A percentile compares a stretch with the other conserved stretches of the same genome.
Conservation (phyloP, 306 rosid genomes). For the Castanospermum australe region DNA sequence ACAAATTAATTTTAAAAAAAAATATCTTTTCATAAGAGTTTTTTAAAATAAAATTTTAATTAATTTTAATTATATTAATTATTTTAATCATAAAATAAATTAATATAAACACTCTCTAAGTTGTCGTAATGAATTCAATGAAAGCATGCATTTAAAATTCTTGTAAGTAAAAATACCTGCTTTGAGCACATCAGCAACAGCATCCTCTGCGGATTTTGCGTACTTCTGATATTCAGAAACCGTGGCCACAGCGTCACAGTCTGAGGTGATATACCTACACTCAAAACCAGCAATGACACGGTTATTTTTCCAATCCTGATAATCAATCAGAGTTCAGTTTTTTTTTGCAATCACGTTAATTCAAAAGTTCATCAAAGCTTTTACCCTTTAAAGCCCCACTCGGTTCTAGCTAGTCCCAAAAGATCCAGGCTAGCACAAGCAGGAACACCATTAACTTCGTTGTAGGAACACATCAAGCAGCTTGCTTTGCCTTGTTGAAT, state of each 20-base stretch:
- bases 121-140: neutral
- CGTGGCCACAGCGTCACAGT: slow-evolving; percentile 97
- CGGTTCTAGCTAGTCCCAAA: slow-evolving; percentile 57
- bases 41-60: no score
- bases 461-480: slow-evolving; percentile 97
- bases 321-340: neutral
- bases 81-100: no score
- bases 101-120: no score
- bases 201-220: slow-evolving; percentile 55
- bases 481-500: slow-evolving; percentile 89
- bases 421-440: slow-evolving; percentile 82
- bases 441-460: slow-evolving; percentile 86
- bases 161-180: slow-evolving; percentile 66
- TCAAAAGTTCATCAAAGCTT: neutral
- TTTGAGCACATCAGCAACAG: slow-evolving; percentile 83
- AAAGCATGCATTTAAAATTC: neutral
- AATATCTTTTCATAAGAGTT: no score
- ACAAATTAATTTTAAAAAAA: no score
- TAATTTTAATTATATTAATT: no score
- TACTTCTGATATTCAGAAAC: slow-evolving; percentile 72
- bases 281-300: slow-evolving; percentile 4
- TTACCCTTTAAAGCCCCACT: slow-evolving; percentile 90
- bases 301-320: neutral
- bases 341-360: neutral
- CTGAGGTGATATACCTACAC: slow-evolving; percentile 84